phyloP scores from a whole-genome alignment of 306 rosid genomes.

The Trifolium subterraneum region DNA sequence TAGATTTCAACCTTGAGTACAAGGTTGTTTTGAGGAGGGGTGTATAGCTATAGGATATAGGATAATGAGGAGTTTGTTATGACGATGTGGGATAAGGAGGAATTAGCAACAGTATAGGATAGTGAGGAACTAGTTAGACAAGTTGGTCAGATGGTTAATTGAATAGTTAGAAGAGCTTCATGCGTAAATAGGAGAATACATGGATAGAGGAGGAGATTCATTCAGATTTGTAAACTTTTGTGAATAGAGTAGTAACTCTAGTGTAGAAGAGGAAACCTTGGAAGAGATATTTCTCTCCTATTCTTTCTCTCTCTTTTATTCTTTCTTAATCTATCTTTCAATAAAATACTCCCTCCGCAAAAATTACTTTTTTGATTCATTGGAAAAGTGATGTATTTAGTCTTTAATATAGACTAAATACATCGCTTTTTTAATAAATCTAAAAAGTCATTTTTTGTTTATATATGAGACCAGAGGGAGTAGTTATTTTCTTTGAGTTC shows the following conservation, averaged over 20 bases:
- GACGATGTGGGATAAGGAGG: not conserved
- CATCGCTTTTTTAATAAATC: no score
- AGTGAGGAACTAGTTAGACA: not conserved
- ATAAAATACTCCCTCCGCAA: no score
- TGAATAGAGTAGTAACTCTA: not conserved
- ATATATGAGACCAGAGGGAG: no score
- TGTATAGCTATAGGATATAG: not conserved
- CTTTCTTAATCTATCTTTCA: not conserved
- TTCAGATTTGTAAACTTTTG: not conserved
- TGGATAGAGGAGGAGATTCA: not conserved
- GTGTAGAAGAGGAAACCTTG: not conserved
- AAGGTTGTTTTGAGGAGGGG: no score
- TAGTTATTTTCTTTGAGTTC: not conserved
- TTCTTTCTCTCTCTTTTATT: not conserved
- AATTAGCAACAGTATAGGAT: not conserved
- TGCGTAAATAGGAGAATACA: slow-evolving; percentile 1
- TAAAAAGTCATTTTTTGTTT: no score
- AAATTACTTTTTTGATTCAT: no score
- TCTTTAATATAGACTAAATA: no score
- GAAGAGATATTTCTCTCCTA: not conserved
- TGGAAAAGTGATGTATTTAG: no score
- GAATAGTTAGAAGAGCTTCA: not conserved
- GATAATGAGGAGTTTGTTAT: not conserved
- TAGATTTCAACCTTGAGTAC: no score
- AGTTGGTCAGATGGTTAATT: not conserved